Conservation (phyloP, 768 basidiomycete species). For the Psilocybe cubensis region DNA sequence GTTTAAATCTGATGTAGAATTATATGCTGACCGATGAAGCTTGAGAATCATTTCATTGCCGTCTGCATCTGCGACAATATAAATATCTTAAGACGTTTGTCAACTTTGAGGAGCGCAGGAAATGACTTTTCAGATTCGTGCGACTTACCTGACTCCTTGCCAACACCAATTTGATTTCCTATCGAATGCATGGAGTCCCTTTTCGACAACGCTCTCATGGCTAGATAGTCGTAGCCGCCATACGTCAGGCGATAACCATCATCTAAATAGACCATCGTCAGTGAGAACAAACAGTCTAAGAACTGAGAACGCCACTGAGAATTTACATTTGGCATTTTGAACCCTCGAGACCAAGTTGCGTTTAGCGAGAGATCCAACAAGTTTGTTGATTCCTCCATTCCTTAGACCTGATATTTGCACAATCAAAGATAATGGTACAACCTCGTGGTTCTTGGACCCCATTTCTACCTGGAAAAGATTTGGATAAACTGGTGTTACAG, state of each 20-base stretch:
- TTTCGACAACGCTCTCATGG: slow-evolving; percentile 91
- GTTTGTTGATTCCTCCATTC: slow-evolving; percentile 92
- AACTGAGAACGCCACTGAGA: background rate
- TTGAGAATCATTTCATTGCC: slow-evolving; percentile 91
- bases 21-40: slow-evolving; percentile 74
- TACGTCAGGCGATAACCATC: slow-evolving; percentile 98
- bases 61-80: slow-evolving; percentile 84
- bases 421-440: slow-evolving; percentile 88
- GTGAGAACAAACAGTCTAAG: slow-evolving; percentile 7
- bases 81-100: slow-evolving; percentile 64
- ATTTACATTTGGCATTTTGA: slow-evolving; percentile 92
- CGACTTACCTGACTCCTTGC: slow-evolving; percentile 89
- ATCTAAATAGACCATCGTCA: slow-evolving; percentile 50
- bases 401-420: slow-evolving; percentile 92
- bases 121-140: background rate
- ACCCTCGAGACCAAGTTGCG: slow-evolving; percentile 88
- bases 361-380: slow-evolving; percentile 89
- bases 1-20: background rate
- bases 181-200: slow-evolving; percentile 88
- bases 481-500: slow-evolving; percentile 5
- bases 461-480: slow-evolving; percentile 79
- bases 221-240: slow-evolving; percentile 97
- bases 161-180: slow-evolving; percentile 97
- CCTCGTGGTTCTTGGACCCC: slow-evolving; percentile 97
- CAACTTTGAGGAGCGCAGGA: background rate